These are phyloP conservation scores for Rhizopus sp. DNA, from an alignment of 371 early-diverging fungal species.

Conservation along the genomic window DNA sequence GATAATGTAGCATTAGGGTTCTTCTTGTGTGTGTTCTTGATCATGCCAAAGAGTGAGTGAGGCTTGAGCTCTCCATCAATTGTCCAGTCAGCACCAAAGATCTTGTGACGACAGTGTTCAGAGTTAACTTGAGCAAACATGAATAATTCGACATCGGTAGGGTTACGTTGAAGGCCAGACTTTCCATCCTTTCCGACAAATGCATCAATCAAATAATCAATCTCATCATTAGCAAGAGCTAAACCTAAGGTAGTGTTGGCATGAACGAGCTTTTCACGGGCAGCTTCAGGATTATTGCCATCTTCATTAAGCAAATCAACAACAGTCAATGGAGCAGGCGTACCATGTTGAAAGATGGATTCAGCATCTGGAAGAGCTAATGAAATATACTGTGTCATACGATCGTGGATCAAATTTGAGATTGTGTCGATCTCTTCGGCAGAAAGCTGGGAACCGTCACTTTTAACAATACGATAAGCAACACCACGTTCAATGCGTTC, in stretches of 20 bases:
- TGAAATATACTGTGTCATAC: slow-evolving; percentile 89
- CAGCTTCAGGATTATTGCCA: slow-evolving; percentile 41
- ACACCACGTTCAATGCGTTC: slow-evolving; percentile 88
- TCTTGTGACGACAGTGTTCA: slow-evolving; percentile 99
- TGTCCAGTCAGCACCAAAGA: slow-evolving; percentile 95
- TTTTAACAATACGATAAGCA: slow-evolving; percentile 62
- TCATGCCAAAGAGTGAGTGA: slow-evolving; percentile 91
- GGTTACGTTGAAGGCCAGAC: slow-evolving; percentile 71
- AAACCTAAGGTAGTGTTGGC: slow-evolving; percentile 92
- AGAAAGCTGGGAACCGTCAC: slow-evolving; percentile 34
- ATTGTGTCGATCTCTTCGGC: slow-evolving; percentile 47
- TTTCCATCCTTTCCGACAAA: slow-evolving; percentile 66
- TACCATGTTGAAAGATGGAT: slow-evolving; percentile 74
- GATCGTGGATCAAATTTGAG: slow-evolving; percentile 74
- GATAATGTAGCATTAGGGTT: slow-evolving; percentile 83
- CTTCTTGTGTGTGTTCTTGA: slow-evolving; percentile 86
- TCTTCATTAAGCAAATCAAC: slow-evolving; percentile 62
- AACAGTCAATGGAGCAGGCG: slow-evolving; percentile 75
- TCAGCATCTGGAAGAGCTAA: slow-evolving; percentile 63
- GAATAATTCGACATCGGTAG: slow-evolving; percentile 97
- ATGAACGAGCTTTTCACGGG: slow-evolving; percentile 62
- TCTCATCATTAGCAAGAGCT: slow-evolving; percentile 93
- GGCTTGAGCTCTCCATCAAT: slow-evolving; percentile 82
- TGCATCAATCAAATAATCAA: slow-evolving; percentile 89
- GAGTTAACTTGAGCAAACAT: slow-evolving; percentile 99